Percentiles rank a stretch among this genome's conserved stretches.
Conservation (phyloP, 2,329 filamentous ascomycete genomes). For the Fusarium abutilonis region DNA sequence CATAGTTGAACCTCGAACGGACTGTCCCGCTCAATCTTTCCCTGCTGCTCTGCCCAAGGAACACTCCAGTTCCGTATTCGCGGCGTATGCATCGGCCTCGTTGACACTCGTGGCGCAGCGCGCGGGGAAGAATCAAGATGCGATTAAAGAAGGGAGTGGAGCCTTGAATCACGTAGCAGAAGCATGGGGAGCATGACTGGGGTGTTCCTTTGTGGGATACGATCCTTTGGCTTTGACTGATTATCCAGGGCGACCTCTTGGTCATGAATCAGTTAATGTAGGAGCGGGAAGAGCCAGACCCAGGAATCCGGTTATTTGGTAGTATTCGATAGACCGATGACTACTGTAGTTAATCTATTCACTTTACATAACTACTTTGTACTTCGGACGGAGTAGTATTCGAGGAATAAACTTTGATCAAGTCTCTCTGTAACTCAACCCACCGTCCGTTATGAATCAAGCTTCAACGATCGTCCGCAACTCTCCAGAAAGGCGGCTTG, state of each 20-base stretch:
- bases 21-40: not conserved
- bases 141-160: slow-evolving; percentile 27
- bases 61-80: slow-evolving; percentile 14
- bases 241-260: slow-evolving; percentile 23
- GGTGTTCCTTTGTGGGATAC: slow-evolving; percentile 10
- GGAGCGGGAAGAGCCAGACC: slow-evolving; percentile 22
- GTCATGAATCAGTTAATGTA: slow-evolving; percentile 9
- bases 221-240: slow-evolving; percentile 3
- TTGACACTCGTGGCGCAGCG: slow-evolving; percentile 41
- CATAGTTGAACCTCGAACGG: slow-evolving; percentile 3
- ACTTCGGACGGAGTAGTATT: too few relatives aligned
- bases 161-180: slow-evolving; percentile 20
- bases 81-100: slow-evolving; percentile 20
- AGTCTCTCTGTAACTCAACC: slow-evolving; percentile 3
- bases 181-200: slow-evolving; percentile 14
- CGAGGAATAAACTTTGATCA: not conserved
- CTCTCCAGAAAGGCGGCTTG: slow-evolving; percentile 6
- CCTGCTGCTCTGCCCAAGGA: not conserved
- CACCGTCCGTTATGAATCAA: not conserved
- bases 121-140: slow-evolving; percentile 3
- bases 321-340: not conserved
- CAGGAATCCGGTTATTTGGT: slow-evolving; percentile 9
- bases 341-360: slow-evolving; percentile 15
- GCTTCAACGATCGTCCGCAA: slow-evolving; percentile 14
- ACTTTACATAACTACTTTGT: not conserved